phyloP scores from a whole-genome alignment of 352 stramenopile species.

The Phytophthora boehmeriae region DNA sequence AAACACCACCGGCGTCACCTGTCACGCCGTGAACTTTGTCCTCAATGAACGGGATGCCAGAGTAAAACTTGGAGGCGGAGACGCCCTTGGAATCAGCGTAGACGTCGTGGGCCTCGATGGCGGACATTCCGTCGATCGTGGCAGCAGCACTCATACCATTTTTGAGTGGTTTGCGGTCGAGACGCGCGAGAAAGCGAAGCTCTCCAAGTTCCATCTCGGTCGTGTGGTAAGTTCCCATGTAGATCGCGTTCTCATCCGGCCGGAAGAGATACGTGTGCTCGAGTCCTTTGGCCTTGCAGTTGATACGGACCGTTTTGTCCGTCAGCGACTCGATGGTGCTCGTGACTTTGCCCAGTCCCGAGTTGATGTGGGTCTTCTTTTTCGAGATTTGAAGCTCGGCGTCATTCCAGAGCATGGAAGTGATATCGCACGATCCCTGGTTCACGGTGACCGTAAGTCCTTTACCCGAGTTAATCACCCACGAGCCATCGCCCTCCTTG shows the following conservation, averaged over 20 bases:
- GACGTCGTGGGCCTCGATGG: conserved; percentile 55
- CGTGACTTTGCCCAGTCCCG: conserved; percentile 44
- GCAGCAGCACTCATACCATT: conserved; percentile 38
- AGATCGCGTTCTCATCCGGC: conserved; percentile 54
- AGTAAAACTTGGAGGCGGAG: conserved; percentile 53
- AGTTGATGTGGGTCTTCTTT: conserved; percentile 61
- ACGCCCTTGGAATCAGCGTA: conserved; percentile 36
- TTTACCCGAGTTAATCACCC: conserved; percentile 44
- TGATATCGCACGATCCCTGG: conserved; percentile 52
- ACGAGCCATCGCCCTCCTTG: conserved; percentile 39
- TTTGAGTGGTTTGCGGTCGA: conserved; percentile 39
- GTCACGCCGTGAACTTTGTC: conserved; percentile 51
- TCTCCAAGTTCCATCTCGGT: conserved; percentile 40
- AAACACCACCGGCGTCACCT: conserved; percentile 43
- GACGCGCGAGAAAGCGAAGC: conserved; percentile 54
- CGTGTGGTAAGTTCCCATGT: conserved; percentile 65
- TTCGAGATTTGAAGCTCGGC: conserved; percentile 52
- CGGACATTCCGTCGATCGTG: conserved; percentile 40
- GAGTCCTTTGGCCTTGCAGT: conserved; percentile 36
- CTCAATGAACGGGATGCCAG: conserved; percentile 45
- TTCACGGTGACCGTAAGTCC: conserved; percentile 49
- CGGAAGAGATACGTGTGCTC: conserved; percentile 66
- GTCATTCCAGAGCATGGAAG: conserved; percentile 53
- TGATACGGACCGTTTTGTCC: conserved; percentile 52
- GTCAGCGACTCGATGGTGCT: conserved; percentile 39